Base-by-base conservation (phyloP, 2,329 filamentous ascomycete species). In the Ophiocordyceps robertsii region DNA sequence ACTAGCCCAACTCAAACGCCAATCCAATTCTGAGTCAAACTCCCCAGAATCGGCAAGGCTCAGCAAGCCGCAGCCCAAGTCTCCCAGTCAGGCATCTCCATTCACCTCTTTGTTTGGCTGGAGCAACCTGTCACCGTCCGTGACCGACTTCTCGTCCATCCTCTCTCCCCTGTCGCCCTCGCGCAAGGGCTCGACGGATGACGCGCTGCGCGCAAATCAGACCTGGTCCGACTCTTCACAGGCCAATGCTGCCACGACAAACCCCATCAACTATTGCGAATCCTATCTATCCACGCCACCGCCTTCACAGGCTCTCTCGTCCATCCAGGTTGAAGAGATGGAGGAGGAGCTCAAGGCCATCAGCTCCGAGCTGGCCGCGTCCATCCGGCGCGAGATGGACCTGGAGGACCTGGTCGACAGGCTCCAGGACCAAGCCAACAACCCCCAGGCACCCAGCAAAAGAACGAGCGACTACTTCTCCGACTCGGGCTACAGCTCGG, bases 401-500 rank as follows among this genome's bases (percentile, higher is more conserved):
- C 65, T 98, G 29, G 92, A 98, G 62, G 92, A 98, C 60, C 72
- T 96, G 38, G 81, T 96, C 1, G 92, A 98, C 51, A 74, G 84
- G 44, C 67, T 94, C 52, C 89, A 95, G 59, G 68, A 78, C n/a
- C 88, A 95, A 55, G 71, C 72, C 48, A 73, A 70, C 60, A 72
- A 78, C 62, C 56, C 71, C 55, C 64, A 70, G 60, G 57, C 68
- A 51, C 53, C 72, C 27, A 80, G 75, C 48, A 82, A 84, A 58
- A 77, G 90, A 46, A 93, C 86, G 10, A 96, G 92, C 64, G 92
- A 98, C 64, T 96, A 98, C 65, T 98, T 92, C 60, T 98, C 92
- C 3, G 92, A 98, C 60, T 95, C 89, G 6, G 92, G 92, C 29
- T 82, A 86, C 44, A 90, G 87, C 60, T 90, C 87, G 1, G 74